These are phyloP conservation scores for Lachancea cidri DNA, from an alignment of 805 yeast genomes.

Conservation along the genomic window DNA sequence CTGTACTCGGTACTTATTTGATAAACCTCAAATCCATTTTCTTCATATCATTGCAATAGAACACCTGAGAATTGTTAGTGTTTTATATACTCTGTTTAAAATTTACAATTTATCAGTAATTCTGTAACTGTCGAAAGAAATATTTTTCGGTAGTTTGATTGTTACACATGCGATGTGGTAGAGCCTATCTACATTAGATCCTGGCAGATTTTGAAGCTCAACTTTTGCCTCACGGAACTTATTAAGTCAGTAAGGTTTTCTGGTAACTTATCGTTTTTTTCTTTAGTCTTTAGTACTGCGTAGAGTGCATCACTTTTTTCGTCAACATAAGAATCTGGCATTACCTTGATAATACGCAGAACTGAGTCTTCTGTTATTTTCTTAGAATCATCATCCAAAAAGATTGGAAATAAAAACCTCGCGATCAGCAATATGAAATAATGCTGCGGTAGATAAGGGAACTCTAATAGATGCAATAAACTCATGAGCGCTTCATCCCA, in stretches of 20 bases:
- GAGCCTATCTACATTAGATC: conserved; percentile 25
- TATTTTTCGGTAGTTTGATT: neutral
- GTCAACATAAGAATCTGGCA: conserved; percentile 12
- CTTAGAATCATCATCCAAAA: conserved; percentile 13
- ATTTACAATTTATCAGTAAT: neutral
- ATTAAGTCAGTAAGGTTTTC: conserved; percentile 14
- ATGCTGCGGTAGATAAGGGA: conserved; percentile 26
- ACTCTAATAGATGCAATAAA: conserved; percentile 22
- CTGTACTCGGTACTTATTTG: neutral
- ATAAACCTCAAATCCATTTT: neutral
- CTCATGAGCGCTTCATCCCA: conserved; percentile 20
- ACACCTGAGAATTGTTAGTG: neutral
- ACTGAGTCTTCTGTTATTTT: conserved; percentile 20
- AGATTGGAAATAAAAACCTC: conserved; percentile 27
- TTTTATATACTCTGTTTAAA: neutral
- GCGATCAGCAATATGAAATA: conserved; percentile 24
- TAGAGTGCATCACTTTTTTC: conserved; percentile 10
- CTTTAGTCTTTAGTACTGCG: conserved; percentile 4
- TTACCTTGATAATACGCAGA: conserved; percentile 20
- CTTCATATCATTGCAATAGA: neutral
- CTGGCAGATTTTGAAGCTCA: conserved; percentile 28
- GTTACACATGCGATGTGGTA: neutral
- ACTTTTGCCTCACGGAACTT: conserved; percentile 17
- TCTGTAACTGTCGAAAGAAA: neutral
- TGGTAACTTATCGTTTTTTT: conserved; percentile 13